Evolutionary conservation across 2,329 filamentous ascomycete genomes (phyloP), one percentile per base, ranked within the genome.

Genomic region (Pseudogymnoascus sp.): DNA sequence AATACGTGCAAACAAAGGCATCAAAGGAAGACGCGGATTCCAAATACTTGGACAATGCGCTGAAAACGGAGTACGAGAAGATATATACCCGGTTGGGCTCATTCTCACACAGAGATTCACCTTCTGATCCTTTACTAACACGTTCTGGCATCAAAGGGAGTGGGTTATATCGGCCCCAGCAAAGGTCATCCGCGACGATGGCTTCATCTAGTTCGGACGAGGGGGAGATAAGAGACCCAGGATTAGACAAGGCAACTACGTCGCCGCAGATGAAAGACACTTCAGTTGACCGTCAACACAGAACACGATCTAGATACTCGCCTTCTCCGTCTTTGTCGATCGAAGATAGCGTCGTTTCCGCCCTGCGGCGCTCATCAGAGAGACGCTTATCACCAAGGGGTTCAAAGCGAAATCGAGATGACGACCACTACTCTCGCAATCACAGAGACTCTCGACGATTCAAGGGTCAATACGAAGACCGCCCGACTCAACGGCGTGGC

Each of bases 201-300:
- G 73, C 77, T 69, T 79, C 79, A 76, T 78, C 82, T 71, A 91
- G 88, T 78, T 90, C 89, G 73, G 90, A 91, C 77, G 90, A 96
- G 78, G 91, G 91, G 79, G 91, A 96, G 81, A 91, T 93, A 77
- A 79, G 89, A 76, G 90, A 93, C 78, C 84, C 84, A 78, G 82
- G 83, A 78, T 83, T 81, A 82, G 83, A 85, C 79, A 95, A 95
- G 91, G 90, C 91, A 95, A 90, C 89, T 90, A 88, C 88, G 87
- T 87, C 89, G 87, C 85, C 83, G 82, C 83, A 83, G 77, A 79
- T 84, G 83, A 85, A 87, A 84, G 84, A 86, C 88, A 87, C 81
- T 85, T 87, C 84, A 85, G 88, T 96, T 96, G 90, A 96, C 91
- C 89, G 89, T 85, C 86, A 82, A 83, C 84, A 89, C 89, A 96